phyloP scores from a whole-genome alignment of 228 moss, liverwort and hornwort species.

The Sphagnum fallax region DNA sequence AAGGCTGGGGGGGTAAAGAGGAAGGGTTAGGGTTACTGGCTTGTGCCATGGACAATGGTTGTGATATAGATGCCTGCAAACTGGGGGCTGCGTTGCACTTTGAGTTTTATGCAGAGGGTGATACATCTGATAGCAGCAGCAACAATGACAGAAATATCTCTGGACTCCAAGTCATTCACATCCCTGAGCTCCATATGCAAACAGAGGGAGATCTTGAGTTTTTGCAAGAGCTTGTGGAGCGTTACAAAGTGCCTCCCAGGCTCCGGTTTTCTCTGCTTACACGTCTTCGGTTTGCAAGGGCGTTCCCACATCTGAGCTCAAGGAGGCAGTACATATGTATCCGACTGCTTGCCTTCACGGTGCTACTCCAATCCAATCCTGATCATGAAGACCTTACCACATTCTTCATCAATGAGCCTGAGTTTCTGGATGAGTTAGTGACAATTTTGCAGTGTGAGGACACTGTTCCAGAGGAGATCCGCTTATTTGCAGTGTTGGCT shows the following conservation, averaged over 20 bases:
- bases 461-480: constrained; percentile 71
- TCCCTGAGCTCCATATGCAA: constrained; percentile 69
- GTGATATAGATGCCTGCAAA: constrained; percentile 75
- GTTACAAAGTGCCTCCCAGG: constrained; percentile 62
- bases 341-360: constrained; percentile 91
- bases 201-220: constrained; percentile 70
- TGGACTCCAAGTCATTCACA: constrained; percentile 84
- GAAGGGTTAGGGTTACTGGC: constrained; percentile 89
- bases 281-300: constrained; percentile 86
- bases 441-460: constrained; percentile 85
- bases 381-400: constrained; percentile 95
- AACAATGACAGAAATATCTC: constrained; percentile 14
- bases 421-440: constrained; percentile 93
- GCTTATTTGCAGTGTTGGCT: constrained; percentile 81
- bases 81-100: constrained; percentile 94
- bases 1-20: constrained; percentile 99
- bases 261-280: constrained; percentile 85
- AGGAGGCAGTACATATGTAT: constrained; percentile 81
- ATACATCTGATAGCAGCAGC: constrained; percentile 22
- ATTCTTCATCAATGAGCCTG: constrained; percentile 92
- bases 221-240: constrained; percentile 70
- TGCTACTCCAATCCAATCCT: constrained; percentile 91
- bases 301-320: constrained; percentile 51
- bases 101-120: constrained; percentile 84
- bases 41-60: constrained; percentile 73